A percentile compares a stretch with the other conserved stretches of the same genome.
Evolutionary conservation across 2,329 filamentous ascomycete species (phyloP).

Genomic region (Berkeleyomyces basicola): DNA sequence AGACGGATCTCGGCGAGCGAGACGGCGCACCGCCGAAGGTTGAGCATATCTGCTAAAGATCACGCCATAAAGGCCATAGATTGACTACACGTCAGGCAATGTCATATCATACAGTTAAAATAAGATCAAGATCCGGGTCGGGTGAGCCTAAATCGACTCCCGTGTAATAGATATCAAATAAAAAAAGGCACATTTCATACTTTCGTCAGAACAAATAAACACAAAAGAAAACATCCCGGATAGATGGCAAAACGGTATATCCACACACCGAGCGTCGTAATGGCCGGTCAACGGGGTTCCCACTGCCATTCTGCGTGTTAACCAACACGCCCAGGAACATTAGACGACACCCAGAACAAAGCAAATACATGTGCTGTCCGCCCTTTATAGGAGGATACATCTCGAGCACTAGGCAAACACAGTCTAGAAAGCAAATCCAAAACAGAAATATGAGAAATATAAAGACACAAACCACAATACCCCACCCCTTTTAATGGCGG

Average conservation of each 20-base stretch:
- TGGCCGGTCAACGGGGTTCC: not conserved
- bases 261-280: not conserved
- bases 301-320: not conserved
- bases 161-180: slow-evolving; percentile 7
- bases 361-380: not conserved
- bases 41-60: slow-evolving; percentile 56
- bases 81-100: no score
- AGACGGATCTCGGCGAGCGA: slow-evolving; percentile 57
- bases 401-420: not conserved
- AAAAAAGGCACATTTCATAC: slow-evolving; percentile 12
- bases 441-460: not conserved
- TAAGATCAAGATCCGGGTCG: not conserved
- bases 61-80: not conserved
- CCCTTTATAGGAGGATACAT: not conserved
- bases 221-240: not conserved
- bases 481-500: not conserved
- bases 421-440: not conserved
- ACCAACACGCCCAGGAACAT: no score
- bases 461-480: not conserved
- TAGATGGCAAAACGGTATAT: not conserved
- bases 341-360: not conserved
- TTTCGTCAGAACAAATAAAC: slow-evolving; percentile 1
- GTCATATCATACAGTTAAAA: not conserved
- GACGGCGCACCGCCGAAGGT: slow-evolving; percentile 44
- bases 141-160: not conserved